Evolutionary conservation across 2,329 filamentous ascomycete species (phyloP).

Genomic region (Penicillium sp.): DNA sequence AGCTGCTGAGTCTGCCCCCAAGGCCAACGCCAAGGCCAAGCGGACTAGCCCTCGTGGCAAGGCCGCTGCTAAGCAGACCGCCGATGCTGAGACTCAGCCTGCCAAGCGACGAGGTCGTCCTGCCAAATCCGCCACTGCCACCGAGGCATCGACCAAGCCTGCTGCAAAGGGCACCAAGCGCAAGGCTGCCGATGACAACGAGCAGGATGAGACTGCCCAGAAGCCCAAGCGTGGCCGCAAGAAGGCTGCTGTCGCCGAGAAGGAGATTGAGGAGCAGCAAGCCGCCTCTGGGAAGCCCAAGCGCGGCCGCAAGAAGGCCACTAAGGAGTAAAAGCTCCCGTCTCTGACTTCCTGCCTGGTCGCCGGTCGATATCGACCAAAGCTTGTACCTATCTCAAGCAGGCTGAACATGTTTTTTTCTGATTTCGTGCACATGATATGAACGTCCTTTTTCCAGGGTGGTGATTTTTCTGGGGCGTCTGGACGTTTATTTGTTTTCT

Average conservation of each 20-base stretch:
- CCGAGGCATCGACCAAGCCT: constrained; percentile 15
- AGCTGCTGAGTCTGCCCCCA: not conserved
- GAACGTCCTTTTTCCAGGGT: not conserved
- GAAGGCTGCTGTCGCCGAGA: not conserved
- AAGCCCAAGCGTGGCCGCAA: constrained; percentile 22
- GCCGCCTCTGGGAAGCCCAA: constrained; percentile 14
- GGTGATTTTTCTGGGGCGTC: not conserved
- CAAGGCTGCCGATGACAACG: constrained; percentile 25
- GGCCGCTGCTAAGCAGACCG: constrained; percentile 6
- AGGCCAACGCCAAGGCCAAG: constrained; percentile 5
- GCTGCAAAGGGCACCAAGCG: constrained; percentile 28
- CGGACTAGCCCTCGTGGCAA: constrained; percentile 4
- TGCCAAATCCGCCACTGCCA: constrained; percentile 23
- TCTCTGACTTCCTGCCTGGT: not conserved
- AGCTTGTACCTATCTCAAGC: not conserved
- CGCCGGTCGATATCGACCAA: too few relatives aligned
- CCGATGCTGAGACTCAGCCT: constrained; percentile 24
- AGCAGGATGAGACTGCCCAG: constrained; percentile 26
- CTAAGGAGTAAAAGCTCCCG: not conserved
- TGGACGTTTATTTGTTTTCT: not conserved
- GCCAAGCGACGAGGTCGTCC: constrained; percentile 33
- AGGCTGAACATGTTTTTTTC: not conserved
- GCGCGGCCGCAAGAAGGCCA: constrained; percentile 18
- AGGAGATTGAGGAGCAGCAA: not conserved
- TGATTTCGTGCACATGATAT: not conserved